Base-by-base conservation (phyloP, 768 basidiomycete genomes). In the Leccinum barrowsii region DNA sequence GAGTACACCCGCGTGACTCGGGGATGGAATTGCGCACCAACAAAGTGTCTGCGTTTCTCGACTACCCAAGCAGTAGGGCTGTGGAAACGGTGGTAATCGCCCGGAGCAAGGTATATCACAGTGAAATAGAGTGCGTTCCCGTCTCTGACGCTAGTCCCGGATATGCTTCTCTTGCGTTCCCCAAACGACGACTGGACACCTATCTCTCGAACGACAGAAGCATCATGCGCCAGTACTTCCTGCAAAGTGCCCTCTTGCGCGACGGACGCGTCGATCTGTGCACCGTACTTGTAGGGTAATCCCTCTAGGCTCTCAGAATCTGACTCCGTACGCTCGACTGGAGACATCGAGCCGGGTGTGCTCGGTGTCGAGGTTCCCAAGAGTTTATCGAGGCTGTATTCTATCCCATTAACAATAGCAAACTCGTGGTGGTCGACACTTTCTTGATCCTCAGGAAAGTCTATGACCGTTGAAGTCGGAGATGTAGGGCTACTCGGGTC, bases 11-110 rank as follows among this genome's bases (percentile, higher is more conserved):
- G 12, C 3, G 26, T 13, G 26, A 46, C 22, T 12, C 6, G 46
- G 32, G 4, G 11, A 21, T 12, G 48, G 19, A 28, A 50, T 4
- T n/a, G 76, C 84, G 34, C 51, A 82, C 94, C 96, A 30, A 94
- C 86, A 67, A 99, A 98, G 72, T 99, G 97, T 42, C 97, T 76
- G 60, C 97, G 77, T 68, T 90, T 90, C 78, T 99, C 95, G 17
- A 98, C 96, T 5, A 99, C 94, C 97, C 97, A 98, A 7, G 91
- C 86, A 0, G 94, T 87, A 1, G 97, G 96, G 52, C 86, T 89
- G 73, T 99, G 97, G 82, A 97, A 99, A 15, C 96, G 85, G 68
- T 99, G 96, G 73, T 98, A 98, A 70, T 99, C 97, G 1, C 97
- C 96, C 1, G 97, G 97, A 1, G 96, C 97, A 56, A 99, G 89